A percentile compares a stretch with the other conserved stretches of the same genome.
Conservation (phyloP, 805 yeast species). For the Candida coleopterorum region DNA sequence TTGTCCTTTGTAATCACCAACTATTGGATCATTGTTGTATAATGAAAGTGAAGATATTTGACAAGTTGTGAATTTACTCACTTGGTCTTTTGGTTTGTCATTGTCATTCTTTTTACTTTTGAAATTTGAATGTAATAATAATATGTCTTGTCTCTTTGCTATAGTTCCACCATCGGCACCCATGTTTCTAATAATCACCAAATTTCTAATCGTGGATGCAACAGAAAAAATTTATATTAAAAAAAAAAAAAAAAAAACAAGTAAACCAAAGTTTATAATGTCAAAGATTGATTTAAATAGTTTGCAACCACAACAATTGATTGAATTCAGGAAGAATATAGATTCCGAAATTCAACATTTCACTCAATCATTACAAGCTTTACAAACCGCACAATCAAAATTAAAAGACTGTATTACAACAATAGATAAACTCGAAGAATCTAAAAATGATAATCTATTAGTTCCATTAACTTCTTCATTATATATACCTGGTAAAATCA, state of each 20-base stretch:
- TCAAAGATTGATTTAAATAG: slow-evolving; percentile 54
- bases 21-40: slow-evolving; percentile 41
- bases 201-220: too few relatives aligned
- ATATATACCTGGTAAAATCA: slow-evolving; percentile 80
- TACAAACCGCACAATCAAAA: slow-evolving; percentile 75
- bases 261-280: not conserved
- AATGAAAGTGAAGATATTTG: slow-evolving; percentile 41
- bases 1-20: slow-evolving; percentile 65
- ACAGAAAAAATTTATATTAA: too few relatives aligned
- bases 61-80: slow-evolving; percentile 44
- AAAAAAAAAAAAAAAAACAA: slow-evolving; percentile 1
- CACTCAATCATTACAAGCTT: slow-evolving; percentile 75
- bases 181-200: too few relatives aligned
- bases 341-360: slow-evolving; percentile 86
- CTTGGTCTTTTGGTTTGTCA: slow-evolving; percentile 14
- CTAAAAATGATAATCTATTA: slow-evolving; percentile 47
- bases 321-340: slow-evolving; percentile 75
- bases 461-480: slow-evolving; percentile 88
- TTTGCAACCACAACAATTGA: slow-evolving; percentile 78
- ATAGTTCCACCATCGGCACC: slow-evolving; percentile 72
- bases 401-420: slow-evolving; percentile 76
- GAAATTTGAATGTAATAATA: slow-evolving; percentile 18
- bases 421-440: slow-evolving; percentile 49
- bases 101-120: slow-evolving; percentile 2
- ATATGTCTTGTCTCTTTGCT: slow-evolving; percentile 51